Conservation (phyloP, 495 filamentous ascomycete species). For the Corynascus novoguineensis region DNA sequence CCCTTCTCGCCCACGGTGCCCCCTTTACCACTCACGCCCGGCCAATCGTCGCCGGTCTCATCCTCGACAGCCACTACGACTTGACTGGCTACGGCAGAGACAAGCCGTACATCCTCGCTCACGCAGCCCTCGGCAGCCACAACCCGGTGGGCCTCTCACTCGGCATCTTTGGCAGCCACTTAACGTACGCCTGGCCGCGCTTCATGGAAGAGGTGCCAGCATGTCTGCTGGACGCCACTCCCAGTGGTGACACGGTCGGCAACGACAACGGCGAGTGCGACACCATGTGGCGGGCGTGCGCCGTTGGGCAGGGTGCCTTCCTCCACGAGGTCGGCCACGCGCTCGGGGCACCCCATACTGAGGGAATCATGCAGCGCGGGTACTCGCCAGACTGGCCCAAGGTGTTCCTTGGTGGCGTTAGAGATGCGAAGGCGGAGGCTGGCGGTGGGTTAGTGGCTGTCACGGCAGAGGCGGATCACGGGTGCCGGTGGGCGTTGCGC, state of each 20-base stretch:
- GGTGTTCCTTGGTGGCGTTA: background rate
- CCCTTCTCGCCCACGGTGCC: conserved; percentile 36
- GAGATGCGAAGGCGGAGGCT: background rate
- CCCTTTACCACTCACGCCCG: conserved; percentile 29
- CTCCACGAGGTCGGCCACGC: conserved; percentile 41
- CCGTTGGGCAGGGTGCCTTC: conserved; percentile 40
- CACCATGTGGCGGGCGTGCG: conserved; percentile 37
- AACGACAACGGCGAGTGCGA: conserved; percentile 39
- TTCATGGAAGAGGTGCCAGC: conserved; percentile 32
- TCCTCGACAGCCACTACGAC: conserved; percentile 41
- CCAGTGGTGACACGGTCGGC: conserved; percentile 31
- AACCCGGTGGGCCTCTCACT: conserved; percentile 38
- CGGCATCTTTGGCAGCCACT: conserved; percentile 45
- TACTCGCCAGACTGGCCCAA: conserved; percentile 35
- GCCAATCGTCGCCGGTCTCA: conserved; percentile 43
- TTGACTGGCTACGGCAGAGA: conserved; percentile 23
- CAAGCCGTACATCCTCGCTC: conserved; percentile 34
- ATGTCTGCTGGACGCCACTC: conserved; percentile 31
- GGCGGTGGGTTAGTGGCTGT: background rate
- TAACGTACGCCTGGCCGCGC: conserved; percentile 44
- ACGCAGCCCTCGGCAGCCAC: conserved; percentile 42
- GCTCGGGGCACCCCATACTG: conserved; percentile 35
- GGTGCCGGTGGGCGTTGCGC: conserved; percentile 34
- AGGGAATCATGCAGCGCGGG: conserved; percentile 36
- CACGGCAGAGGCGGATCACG: conserved; percentile 15